Conservation (phyloP, 768 basidiomycete genomes). For the Austroboletus festivus region DNA sequence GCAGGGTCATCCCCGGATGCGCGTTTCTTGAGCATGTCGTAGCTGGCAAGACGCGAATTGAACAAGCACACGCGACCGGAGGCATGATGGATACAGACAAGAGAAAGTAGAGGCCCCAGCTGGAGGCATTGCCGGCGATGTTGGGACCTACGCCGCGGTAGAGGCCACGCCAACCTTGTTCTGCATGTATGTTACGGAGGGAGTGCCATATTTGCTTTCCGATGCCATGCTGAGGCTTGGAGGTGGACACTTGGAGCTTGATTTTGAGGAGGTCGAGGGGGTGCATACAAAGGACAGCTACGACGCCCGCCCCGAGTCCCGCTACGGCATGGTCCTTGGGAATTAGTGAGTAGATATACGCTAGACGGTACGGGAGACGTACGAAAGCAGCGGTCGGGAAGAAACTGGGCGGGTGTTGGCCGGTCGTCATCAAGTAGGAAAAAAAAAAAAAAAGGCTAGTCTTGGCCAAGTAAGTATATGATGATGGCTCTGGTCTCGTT, state of each 20-base stretch:
- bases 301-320: slow-evolving; percentile 89
- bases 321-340: slow-evolving; percentile 90
- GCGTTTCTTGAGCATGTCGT: slow-evolving; percentile 87
- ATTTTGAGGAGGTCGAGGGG: slow-evolving; percentile 95
- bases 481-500: too few relatives aligned
- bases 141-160: slow-evolving; percentile 91
- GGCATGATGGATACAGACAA: slow-evolving; percentile 54
- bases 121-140: slow-evolving; percentile 90
- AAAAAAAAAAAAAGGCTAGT: slow-evolving; percentile 8
- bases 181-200: slow-evolving; percentile 65
- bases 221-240: slow-evolving; percentile 54
- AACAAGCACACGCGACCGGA: slow-evolving; percentile 4
- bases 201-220: slow-evolving; percentile 76
- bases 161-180: slow-evolving; percentile 79
- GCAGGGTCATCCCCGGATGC: slow-evolving; percentile 66
- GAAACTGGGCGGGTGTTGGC: slow-evolving; percentile 36
- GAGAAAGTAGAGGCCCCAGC: slow-evolving; percentile 97
- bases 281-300: slow-evolving; percentile 93
- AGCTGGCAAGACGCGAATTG: slow-evolving; percentile 45
- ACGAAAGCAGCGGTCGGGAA: slow-evolving; percentile 39
- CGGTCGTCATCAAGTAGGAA: slow-evolving; percentile 25
- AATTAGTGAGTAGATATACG: not conserved
- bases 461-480: too few relatives aligned
- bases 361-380: not conserved
- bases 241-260: slow-evolving; percentile 85